These are phyloP conservation scores for Babesia caballi DNA, from an alignment of 169 alveolate genomes.

Conservation along the genomic window DNA sequence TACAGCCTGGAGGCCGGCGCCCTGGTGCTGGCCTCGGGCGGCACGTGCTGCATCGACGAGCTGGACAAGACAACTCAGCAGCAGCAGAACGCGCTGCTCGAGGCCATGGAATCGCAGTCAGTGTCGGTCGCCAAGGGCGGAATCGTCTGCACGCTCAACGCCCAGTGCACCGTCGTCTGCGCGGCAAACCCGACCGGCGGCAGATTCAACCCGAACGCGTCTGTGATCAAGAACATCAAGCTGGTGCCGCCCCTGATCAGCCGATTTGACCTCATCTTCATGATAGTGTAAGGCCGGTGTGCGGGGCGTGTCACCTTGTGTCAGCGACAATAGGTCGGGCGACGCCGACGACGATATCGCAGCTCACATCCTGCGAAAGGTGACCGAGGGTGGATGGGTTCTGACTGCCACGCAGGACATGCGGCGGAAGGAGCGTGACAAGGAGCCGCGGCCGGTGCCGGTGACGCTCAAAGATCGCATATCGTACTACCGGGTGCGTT, in stretches of 20 bases:
- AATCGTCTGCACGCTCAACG: conserved; percentile 93
- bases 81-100: conserved; percentile 99
- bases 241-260: conserved; percentile 94
- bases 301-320: neutral
- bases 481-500: neutral
- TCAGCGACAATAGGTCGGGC: neutral
- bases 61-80: conserved; percentile 99
- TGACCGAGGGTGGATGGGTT: no score
- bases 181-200: conserved; percentile 99
- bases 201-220: conserved; percentile 91
- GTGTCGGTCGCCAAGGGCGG: conserved; percentile 99
- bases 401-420: neutral
- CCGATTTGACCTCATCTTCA: conserved; percentile 96
- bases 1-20: conserved; percentile 99
- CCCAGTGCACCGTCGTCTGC: conserved; percentile 98
- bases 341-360: neutral
- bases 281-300: conserved; percentile 67
- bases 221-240: conserved; percentile 96
- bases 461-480: neutral
- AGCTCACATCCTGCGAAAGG: neutral
- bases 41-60: conserved; percentile 99
- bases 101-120: conserved; percentile 99
- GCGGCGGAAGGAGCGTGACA: neutral
- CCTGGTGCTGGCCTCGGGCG: conserved; percentile 99
- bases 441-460: neutral